Conservation (phyloP, 371 early-diverging fungal genomes). For the Saksenaea vasiformis region DNA sequence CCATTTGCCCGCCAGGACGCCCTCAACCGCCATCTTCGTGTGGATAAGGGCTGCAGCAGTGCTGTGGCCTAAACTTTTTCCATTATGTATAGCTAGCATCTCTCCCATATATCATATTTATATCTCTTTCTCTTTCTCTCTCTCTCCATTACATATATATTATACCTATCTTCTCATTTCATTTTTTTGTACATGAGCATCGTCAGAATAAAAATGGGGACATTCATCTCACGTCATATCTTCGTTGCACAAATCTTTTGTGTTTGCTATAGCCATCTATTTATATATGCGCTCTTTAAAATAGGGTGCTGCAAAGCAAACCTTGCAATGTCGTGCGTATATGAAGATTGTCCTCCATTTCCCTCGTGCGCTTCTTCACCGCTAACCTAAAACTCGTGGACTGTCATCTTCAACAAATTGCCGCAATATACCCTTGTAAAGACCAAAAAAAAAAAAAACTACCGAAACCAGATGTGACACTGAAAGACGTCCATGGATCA, state of each 20-base stretch:
- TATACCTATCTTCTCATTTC: neutral
- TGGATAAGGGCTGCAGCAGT: constrained; percentile 56
- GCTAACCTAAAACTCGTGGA: too few relatives aligned
- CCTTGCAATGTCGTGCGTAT: too few relatives aligned
- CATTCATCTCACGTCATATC: neutral
- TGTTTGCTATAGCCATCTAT: neutral
- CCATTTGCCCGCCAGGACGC: constrained; percentile 64
- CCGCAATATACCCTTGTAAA: too few relatives aligned
- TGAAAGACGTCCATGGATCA: too few relatives aligned
- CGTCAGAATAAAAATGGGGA: neutral
- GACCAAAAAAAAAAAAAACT: too few relatives aligned
- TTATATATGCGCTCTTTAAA: neutral
- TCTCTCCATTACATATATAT: neutral
- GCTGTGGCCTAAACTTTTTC: neutral
- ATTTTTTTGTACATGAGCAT: neutral
- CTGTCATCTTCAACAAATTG: too few relatives aligned
- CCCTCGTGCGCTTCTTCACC: too few relatives aligned
- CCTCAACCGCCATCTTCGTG: constrained; percentile 65
- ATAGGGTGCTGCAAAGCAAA: too few relatives aligned
- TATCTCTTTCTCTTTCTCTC: neutral
- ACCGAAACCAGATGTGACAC: too few relatives aligned
- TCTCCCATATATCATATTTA: neutral
- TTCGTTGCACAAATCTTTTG: neutral
- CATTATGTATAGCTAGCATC: too few relatives aligned
- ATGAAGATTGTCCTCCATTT: too few relatives aligned